These are phyloP conservation scores for Sporisorium iseilematis-ciliati DNA, from an alignment of 1,284 basidiomycete genomes.

Conservation along the genomic window DNA sequence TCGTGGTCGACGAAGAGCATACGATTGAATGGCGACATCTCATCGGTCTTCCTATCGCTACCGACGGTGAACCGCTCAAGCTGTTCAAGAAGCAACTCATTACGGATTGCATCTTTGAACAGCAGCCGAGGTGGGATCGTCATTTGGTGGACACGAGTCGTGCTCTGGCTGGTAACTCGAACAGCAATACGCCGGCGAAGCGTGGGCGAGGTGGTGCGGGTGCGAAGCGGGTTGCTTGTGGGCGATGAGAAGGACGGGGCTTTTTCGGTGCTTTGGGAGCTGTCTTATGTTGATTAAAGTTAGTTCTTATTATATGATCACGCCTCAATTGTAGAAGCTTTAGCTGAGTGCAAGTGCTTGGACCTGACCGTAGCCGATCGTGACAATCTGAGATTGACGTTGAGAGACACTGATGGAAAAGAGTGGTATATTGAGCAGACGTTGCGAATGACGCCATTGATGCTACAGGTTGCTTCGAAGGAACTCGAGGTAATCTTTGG, in stretches of 20 bases:
- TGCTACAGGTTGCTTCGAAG: conserved; percentile 23
- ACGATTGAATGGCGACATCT: conserved; percentile 31
- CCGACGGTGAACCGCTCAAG: conserved; percentile 23
- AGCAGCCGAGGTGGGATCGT: conserved; percentile 40
- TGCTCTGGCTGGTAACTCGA: conserved; percentile 4
- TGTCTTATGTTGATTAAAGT: background rate
- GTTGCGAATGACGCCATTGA: no score
- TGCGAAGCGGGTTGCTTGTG: conserved; percentile 10
- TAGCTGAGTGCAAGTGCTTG: no score
- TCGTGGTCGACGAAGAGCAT: conserved; percentile 34
- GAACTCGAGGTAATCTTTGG: conserved; percentile 52
- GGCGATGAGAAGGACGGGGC: conserved; percentile 1
- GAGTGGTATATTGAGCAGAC: no score
- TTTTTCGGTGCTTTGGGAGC: no score
- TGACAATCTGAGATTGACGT: no score
- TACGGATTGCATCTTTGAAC: conserved; percentile 40
- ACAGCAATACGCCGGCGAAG: conserved; percentile 15
- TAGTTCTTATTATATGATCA: background rate
- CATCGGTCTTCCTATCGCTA: conserved; percentile 14
- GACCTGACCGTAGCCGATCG: no score
- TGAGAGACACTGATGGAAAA: no score
- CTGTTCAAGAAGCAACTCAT: conserved; percentile 41
- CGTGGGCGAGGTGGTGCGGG: conserved; percentile 14
- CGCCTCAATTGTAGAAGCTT: background rate
- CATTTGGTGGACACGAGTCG: conserved; percentile 23